A percentile compares a stretch with the other conserved stretches of the same genome.
Evolutionary conservation across 495 filamentous ascomycete genomes (phyloP).

Genomic region (Barbatosphaeria neglecta): DNA sequence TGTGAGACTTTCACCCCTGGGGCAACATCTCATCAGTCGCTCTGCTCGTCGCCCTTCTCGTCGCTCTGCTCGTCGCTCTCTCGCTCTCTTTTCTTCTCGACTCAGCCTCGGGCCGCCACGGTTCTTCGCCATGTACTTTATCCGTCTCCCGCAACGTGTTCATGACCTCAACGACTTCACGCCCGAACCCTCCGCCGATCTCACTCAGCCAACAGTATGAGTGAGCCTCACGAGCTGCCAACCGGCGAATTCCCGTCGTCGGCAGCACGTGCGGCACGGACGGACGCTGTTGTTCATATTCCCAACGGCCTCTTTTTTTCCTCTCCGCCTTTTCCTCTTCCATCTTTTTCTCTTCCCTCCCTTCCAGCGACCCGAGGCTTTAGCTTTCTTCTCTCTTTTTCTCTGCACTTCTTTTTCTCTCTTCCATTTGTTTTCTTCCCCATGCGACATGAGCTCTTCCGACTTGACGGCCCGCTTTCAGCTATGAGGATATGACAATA

Average conservation of each 20-base stretch:
- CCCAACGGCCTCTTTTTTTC: neutral
- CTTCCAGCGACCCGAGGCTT: no score
- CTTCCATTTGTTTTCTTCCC: neutral
- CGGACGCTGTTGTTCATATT: constrained; percentile 1
- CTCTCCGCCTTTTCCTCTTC: neutral
- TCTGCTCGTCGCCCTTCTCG: neutral
- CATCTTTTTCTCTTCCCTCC: constrained; percentile 2
- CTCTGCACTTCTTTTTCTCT: constrained; percentile 2
- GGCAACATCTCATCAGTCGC: neutral
- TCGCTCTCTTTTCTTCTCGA: constrained; percentile 7
- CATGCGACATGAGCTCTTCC: constrained; percentile 2
- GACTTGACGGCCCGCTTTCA: constrained; percentile 4
- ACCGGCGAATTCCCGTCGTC: neutral
- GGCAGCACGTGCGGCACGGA: neutral
- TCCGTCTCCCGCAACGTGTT: neutral
- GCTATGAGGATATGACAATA: constrained; percentile 1
- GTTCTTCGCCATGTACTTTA: neutral
- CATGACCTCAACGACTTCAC: constrained; percentile 1
- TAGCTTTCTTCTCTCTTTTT: neutral
- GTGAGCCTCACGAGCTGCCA: neutral
- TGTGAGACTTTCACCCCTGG: constrained; percentile 10
- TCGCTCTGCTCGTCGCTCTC: neutral
- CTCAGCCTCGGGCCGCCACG: no score
- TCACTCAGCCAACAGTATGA: constrained; percentile 1
- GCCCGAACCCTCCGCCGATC: neutral